A percentile compares a stretch with the other conserved stretches of the same genome.
phyloP scores from a whole-genome alignment of 805 yeast species.

The Starmerella scarabaei region DNA sequence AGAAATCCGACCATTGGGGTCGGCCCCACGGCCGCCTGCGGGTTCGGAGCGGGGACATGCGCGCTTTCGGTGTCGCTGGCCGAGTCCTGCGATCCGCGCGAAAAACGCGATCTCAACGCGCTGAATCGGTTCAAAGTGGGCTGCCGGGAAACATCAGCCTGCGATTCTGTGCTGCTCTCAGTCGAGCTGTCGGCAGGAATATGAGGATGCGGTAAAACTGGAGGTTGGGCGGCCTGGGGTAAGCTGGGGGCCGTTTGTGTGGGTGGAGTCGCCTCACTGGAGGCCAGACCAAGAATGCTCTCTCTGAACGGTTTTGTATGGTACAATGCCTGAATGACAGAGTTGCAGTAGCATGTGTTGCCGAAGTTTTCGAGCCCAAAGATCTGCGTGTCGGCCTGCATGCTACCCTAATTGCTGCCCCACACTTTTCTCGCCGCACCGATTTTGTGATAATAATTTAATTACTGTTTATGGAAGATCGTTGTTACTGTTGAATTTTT shows the following conservation, averaged over 20 bases:
- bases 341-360: constrained; percentile 85
- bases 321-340: constrained; percentile 78
- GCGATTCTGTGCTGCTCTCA: not conserved
- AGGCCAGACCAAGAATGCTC: constrained; percentile 28
- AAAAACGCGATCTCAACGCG: constrained; percentile 7
- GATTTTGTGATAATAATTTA: no score
- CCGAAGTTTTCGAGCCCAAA: constrained; percentile 36
- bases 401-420: no score
- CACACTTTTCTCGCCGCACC: no score
- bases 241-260: not conserved
- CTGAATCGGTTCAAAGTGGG: not conserved
- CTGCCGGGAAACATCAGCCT: not conserved
- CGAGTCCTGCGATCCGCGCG: not conserved
- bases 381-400: constrained; percentile 23
- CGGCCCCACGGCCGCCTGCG: constrained; percentile 2
- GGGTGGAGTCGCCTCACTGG: not conserved
- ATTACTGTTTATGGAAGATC: no score
- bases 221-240: no score
- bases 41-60: not conserved
- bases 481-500: no score
- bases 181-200: not conserved
- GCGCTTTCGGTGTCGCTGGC: not conserved
- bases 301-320: constrained; percentile 58
- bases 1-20: constrained; percentile 13
- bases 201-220: not conserved